phyloP scores from a whole-genome alignment of 805 yeast species.

The Cyberlindnera sargentensis region DNA sequence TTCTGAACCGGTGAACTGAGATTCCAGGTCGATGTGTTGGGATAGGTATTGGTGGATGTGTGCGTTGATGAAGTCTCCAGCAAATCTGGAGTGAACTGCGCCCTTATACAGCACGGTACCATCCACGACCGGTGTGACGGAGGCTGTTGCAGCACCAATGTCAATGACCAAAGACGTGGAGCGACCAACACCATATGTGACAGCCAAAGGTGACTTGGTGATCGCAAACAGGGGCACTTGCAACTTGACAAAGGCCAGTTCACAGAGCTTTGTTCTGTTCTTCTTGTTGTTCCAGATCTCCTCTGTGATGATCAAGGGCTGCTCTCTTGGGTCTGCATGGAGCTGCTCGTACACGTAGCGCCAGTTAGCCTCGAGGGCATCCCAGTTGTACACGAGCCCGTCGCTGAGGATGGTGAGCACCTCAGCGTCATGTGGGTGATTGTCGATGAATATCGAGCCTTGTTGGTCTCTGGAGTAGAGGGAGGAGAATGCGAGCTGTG shows the following conservation, averaged over 20 bases:
- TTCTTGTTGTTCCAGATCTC: slow-evolving; percentile 64
- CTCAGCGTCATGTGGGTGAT: slow-evolving; percentile 18
- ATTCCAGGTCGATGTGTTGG: slow-evolving; percentile 20
- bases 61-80: slow-evolving; percentile 76
- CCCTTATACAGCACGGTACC: slow-evolving; percentile 67
- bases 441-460: slow-evolving; percentile 30
- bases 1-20: slow-evolving; percentile 24
- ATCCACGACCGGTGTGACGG: slow-evolving; percentile 72
- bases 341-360: slow-evolving; percentile 48
- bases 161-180: slow-evolving; percentile 77
- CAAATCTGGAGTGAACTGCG: slow-evolving; percentile 59
- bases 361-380: slow-evolving; percentile 63
- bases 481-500: slow-evolving; percentile 51
- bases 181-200: slow-evolving; percentile 70
- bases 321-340: slow-evolving; percentile 49
- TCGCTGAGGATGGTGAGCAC: slow-evolving; percentile 52
- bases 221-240: slow-evolving; percentile 73
- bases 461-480: slow-evolving; percentile 36
- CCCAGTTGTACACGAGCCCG: slow-evolving; percentile 69
- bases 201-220: slow-evolving; percentile 70
- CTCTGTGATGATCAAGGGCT: slow-evolving; percentile 58
- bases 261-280: slow-evolving; percentile 50
- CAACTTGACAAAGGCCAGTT: slow-evolving; percentile 68
- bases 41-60: slow-evolving; percentile 48
- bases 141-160: slow-evolving; percentile 61